Evolutionary conservation across 306 rosid genomes (phyloP), one percentile per base, ranked within the genome.

Genomic region (Sophora flavescens): DNA sequence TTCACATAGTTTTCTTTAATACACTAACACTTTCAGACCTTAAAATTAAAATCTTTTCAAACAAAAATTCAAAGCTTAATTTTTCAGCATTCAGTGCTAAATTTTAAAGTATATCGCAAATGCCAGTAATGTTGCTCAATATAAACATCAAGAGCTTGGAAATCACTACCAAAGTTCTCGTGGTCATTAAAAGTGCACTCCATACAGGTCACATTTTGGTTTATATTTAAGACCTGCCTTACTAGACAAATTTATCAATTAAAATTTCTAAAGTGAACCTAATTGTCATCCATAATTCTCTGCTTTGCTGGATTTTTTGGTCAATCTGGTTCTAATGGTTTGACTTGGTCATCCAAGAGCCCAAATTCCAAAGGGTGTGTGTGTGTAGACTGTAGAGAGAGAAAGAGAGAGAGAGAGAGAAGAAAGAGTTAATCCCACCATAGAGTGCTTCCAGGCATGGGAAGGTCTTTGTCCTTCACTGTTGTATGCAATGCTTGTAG

Each of bases 361-460:
- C 8, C 3, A 44, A 36, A 68, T 6, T 5, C 9, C 2, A 35
- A n/a, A 18, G 9, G 14, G 12, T 47, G 14, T 47, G 4, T 47
- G 13, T 12, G 5, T 47, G 52, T 47, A n/a, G n/a, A n/a, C n/a
- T n/a, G 6, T 47, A 35, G 38, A 35, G 38, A 35, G 10, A 6
- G 39, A 7, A 60, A 64, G 52, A 74, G 75, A 38, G 18, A 76
- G 61, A 72, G 47, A 48, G 50, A 28, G 15, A 15, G 47, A 56
- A 72, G 47, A 48, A 41, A 28, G 15, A 15, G 47, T 28, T 10
- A 61, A 61, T 62, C 83, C 74, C 68, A 95, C 98, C 97, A 95
- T 57, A 95, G 60, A 33, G 97, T 95, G 87, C 98, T 92, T 86
- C 98, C 98, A n/a, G 97, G 95, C 84, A 90, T 67, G 60, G 96